These are phyloP conservation scores for Piper betle DNA, from an alignment of 164 flowering plant species.

Conservation along the genomic window DNA sequence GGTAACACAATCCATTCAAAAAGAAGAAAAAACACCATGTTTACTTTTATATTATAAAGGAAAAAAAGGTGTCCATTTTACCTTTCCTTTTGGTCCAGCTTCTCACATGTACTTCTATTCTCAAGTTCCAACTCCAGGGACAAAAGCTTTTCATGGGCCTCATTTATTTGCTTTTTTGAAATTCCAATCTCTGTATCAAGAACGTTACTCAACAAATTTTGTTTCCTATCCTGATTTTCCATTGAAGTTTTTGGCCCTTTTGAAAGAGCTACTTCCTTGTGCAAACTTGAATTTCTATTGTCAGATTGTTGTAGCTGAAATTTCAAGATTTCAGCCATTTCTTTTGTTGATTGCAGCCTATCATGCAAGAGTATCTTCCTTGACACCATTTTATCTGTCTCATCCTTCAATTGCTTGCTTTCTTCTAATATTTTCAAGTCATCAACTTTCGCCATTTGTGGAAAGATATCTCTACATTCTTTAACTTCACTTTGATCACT, in stretches of 20 bases:
- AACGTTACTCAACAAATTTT: slow-evolving; percentile 53
- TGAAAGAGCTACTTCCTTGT: slow-evolving; percentile 26
- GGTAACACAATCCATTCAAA: too few species aligned
- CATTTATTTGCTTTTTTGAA: slow-evolving; percentile 44
- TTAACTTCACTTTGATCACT: slow-evolving; percentile 28
- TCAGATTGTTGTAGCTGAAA: slow-evolving; percentile 37
- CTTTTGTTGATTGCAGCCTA: slow-evolving; percentile 25
- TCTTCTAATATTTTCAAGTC: slow-evolving; percentile 25
- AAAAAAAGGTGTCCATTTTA: slow-evolving; percentile 12
- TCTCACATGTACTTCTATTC: slow-evolving; percentile 53
- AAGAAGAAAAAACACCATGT: too few species aligned
- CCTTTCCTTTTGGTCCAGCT: slow-evolving; percentile 81
- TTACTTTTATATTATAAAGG: too few species aligned
- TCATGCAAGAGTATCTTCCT: slow-evolving; percentile 31
- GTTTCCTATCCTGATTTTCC: slow-evolving; percentile 60
- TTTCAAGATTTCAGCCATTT: slow-evolving; percentile 19
- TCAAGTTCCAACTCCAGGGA: slow-evolving; percentile 70
- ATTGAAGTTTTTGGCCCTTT: slow-evolving; percentile 31
- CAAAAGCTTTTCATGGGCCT: slow-evolving; percentile 45
- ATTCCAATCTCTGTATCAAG: slow-evolving; percentile 65
- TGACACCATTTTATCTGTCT: slow-evolving; percentile 20
- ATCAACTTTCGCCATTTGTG: slow-evolving; percentile 16
- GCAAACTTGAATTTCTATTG: slow-evolving; percentile 23
- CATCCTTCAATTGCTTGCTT: slow-evolving; percentile 27
- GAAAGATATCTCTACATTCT: slow-evolving; percentile 11